Percentiles rank a stretch among this genome's conserved stretches.
Evolutionary conservation across 306 rosid genomes (phyloP).

Genomic region (Prunus salicina): DNA sequence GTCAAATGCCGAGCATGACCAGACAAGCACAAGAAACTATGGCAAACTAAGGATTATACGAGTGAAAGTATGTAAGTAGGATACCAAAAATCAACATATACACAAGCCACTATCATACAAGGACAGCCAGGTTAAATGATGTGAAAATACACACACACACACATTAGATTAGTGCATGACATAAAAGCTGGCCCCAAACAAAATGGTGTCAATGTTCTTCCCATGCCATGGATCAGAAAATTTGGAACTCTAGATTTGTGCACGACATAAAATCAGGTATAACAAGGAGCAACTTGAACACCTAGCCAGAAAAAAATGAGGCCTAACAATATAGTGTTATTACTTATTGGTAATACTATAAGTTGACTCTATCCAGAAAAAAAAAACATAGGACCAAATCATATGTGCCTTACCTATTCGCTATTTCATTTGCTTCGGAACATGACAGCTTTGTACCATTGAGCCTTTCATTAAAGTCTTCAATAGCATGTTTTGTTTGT

Average conservation of each 20-base stretch:
- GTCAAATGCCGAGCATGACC: not conserved
- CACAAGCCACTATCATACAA: slow-evolving; percentile 1
- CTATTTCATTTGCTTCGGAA: slow-evolving; percentile 77
- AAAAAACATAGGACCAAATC: not conserved
- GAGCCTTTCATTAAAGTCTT: slow-evolving; percentile 81
- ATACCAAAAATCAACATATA: not conserved
- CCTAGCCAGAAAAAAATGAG: not conserved
- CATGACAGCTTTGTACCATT: slow-evolving; percentile 78
- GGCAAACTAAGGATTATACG: not conserved
- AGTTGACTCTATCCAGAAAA: slow-evolving; percentile 7
- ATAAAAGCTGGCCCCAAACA: not conserved
- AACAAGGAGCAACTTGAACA: not conserved
- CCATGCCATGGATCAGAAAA: not conserved
- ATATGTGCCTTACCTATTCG: slow-evolving; percentile 55
- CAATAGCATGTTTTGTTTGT: slow-evolving; percentile 68
- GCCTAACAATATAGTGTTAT: not conserved
- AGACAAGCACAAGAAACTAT: not conserved
- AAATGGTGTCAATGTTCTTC: not conserved
- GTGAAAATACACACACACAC: not conserved
- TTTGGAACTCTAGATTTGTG: not conserved
- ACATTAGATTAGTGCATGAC: not conserved
- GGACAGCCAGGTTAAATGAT: slow-evolving; percentile 2
- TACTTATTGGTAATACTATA: not conserved
- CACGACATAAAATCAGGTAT: not conserved
- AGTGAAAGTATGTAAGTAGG: not conserved